These are phyloP conservation scores for Psilocybe azurescens DNA, from an alignment of 768 basidiomycete genomes.

Conservation along the genomic window DNA sequence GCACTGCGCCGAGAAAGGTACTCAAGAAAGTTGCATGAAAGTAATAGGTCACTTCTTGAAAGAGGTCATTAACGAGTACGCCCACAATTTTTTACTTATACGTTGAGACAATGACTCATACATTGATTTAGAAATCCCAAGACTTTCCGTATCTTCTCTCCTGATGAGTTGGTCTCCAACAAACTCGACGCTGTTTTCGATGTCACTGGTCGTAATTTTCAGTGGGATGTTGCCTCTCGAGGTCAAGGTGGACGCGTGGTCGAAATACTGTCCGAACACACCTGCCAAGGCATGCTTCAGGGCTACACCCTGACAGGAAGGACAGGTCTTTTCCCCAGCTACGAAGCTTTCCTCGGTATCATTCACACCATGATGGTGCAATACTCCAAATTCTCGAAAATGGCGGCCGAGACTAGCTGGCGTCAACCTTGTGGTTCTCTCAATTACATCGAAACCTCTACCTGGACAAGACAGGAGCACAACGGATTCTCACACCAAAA, in stretches of 20 bases:
- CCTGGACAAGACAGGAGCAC: conserved; percentile 85
- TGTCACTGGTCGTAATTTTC: conserved; percentile 73
- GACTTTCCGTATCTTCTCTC: conserved; percentile 88
- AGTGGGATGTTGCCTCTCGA: conserved; percentile 78
- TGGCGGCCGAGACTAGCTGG: conserved; percentile 79
- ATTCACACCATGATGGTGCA: conserved; percentile 90
- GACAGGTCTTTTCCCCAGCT: conserved; percentile 86
- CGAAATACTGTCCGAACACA: conserved; percentile 90
- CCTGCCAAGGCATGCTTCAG: conserved; percentile 89
- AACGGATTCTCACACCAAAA: conserved; percentile 93
- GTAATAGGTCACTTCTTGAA: conserved; percentile 61
- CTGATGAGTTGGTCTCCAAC: conserved; percentile 87
- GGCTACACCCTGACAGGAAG: conserved; percentile 92
- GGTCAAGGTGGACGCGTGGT: conserved; percentile 81
- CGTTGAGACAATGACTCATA: neutral
- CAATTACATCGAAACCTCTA: conserved; percentile 89
- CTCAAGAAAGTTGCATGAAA: conserved; percentile 81
- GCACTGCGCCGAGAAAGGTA: conserved; percentile 55
- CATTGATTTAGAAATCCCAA: conserved; percentile 63
- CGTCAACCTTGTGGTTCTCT: conserved; percentile 71
- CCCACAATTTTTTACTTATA: neutral
- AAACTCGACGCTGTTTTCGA: conserved; percentile 86
- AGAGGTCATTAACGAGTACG: conserved; percentile 60
- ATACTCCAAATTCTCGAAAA: conserved; percentile 88
- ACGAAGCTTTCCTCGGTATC: conserved; percentile 92